A percentile compares a stretch with the other conserved stretches of the same genome.
phyloP scores from a whole-genome alignment of 306 rosid species.

The Styphnolobium japonicum region DNA sequence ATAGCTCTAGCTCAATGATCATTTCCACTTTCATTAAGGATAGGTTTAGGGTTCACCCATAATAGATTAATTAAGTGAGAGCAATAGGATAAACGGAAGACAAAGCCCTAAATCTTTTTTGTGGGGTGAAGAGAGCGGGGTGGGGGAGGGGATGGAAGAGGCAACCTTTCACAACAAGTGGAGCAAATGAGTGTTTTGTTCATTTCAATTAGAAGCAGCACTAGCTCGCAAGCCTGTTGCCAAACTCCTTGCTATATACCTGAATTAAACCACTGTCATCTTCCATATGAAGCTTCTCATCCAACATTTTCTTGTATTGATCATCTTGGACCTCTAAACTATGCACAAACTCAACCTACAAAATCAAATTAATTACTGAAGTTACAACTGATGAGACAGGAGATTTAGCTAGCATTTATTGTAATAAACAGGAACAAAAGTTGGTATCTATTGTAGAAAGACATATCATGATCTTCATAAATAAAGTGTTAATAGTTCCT shows the following conservation, averaged over 20 bases:
- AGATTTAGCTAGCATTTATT: background rate
- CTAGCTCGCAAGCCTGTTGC: conserved; percentile 52
- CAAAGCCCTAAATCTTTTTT: background rate
- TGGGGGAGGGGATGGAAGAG: background rate
- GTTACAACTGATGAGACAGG: conserved; percentile 4
- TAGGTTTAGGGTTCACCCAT: conserved; percentile 1
- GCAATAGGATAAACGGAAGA: background rate
- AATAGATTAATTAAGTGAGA: background rate
- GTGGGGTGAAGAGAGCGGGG: background rate
- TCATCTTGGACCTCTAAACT: conserved; percentile 70
- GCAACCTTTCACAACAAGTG: background rate
- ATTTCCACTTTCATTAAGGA: background rate
- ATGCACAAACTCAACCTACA: conserved; percentile 76
- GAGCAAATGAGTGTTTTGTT: background rate
- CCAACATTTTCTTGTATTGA: conserved; percentile 58
- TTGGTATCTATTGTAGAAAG: background rate
- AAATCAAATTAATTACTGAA: conserved; percentile 1
- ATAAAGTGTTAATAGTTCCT: background rate
- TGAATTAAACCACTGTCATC: conserved; percentile 61
- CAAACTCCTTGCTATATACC: conserved; percentile 53
- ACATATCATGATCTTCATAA: background rate
- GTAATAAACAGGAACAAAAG: background rate
- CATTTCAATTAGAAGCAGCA: conserved; percentile 4
- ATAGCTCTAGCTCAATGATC: background rate
- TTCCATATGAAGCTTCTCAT: conserved; percentile 62